A percentile compares a stretch with the other conserved stretches of the same genome.
phyloP scores from a whole-genome alignment of 1,284 basidiomycete genomes.

The Cronartium quercuum region DNA sequence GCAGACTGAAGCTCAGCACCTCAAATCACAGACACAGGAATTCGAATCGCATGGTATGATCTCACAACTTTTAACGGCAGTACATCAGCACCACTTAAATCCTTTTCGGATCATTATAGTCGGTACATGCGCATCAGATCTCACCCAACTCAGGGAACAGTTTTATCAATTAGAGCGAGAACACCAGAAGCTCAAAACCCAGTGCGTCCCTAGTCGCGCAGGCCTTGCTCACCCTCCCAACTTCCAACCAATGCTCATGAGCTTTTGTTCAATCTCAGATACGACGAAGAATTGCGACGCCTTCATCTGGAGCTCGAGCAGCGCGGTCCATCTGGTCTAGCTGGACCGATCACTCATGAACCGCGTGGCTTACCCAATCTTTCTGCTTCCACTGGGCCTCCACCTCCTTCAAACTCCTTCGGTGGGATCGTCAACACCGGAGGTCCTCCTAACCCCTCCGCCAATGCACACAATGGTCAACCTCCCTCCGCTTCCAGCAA shows the following conservation, averaged over 20 bases:
- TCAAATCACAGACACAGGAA: constrained; percentile 32
- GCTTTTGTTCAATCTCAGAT: not conserved
- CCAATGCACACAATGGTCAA: not conserved
- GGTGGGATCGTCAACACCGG: not conserved
- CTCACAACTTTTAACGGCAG: not conserved
- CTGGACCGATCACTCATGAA: constrained; percentile 4
- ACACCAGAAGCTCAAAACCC: constrained; percentile 35
- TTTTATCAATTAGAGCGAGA: constrained; percentile 27
- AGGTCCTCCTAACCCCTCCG: not conserved
- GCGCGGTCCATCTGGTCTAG: not conserved
- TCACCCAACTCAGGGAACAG: constrained; percentile 29
- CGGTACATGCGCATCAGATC: constrained; percentile 17
- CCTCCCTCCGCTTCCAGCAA: not conserved
- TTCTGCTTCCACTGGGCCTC: not conserved
- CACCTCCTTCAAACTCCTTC: not conserved
- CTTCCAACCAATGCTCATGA: not conserved
- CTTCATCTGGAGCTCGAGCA: constrained; percentile 29
- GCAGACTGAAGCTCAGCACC: constrained; percentile 12
- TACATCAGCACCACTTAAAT: not conserved
- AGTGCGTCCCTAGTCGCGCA: constrained; percentile 2
- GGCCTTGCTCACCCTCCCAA: not conserved
- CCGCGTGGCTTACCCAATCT: constrained; percentile 10
- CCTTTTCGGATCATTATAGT: not conserved
- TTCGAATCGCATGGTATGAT: constrained; percentile 30
- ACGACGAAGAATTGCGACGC: constrained; percentile 36